These are phyloP conservation scores for Paspalum notatum DNA, from an alignment of 176 grass and related monocot species.

Conservation along the genomic window DNA sequence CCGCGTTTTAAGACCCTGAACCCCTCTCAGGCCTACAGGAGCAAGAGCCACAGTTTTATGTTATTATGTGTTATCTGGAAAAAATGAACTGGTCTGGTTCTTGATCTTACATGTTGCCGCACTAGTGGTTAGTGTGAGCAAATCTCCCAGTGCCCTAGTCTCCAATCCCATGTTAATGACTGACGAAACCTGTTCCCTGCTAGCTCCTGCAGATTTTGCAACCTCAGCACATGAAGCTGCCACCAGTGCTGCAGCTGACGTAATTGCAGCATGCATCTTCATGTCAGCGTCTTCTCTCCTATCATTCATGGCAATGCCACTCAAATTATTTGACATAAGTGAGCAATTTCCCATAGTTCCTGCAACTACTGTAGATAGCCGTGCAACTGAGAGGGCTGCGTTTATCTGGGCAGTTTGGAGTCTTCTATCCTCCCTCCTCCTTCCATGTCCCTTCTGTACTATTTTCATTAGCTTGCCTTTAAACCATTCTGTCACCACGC, in stretches of 20 bases:
- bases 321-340: slow-evolving; percentile 29
- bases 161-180: slow-evolving; percentile 52
- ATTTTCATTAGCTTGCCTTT: slow-evolving; percentile 29
- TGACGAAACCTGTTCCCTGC: slow-evolving; percentile 50
- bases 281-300: slow-evolving; percentile 8
- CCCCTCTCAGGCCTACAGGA: slow-evolving; percentile 60
- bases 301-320: slow-evolving; percentile 15
- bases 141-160: slow-evolving; percentile 36
- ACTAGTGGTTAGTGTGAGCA: slow-evolving; percentile 57
- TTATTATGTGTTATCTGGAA: not conserved
- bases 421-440: slow-evolving; percentile 46
- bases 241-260: slow-evolving; percentile 52
- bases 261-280: slow-evolving; percentile 52
- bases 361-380: slow-evolving; percentile 55
- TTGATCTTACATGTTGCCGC: slow-evolving; percentile 61
- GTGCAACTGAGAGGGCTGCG: slow-evolving; percentile 60
- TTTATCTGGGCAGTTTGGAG: slow-evolving; percentile 55
- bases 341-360: slow-evolving; percentile 42
- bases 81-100: slow-evolving; percentile 16
- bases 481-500: slow-evolving; percentile 24
- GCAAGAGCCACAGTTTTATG: slow-evolving; percentile 12
- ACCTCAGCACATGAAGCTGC: slow-evolving; percentile 58
- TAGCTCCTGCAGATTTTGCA: slow-evolving; percentile 56
- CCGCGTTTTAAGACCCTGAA: slow-evolving; percentile 49
- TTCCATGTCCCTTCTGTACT: slow-evolving; percentile 35